These are phyloP conservation scores for Amoebophrya sp. DNA, from an alignment of 169 alveolate species.

Conservation along the genomic window DNA sequence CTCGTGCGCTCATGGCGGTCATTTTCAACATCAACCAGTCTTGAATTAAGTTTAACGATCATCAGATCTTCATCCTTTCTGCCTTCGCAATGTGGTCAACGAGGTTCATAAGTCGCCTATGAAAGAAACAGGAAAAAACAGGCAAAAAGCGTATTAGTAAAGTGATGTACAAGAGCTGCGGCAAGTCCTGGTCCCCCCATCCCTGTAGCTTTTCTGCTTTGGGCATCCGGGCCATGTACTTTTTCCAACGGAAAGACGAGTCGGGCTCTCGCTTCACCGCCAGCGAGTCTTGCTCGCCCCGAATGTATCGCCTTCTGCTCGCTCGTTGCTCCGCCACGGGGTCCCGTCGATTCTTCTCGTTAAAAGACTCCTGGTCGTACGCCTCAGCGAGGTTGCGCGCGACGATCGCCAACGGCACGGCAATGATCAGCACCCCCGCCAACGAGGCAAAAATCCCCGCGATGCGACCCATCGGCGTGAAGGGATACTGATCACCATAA, in stretches of 20 bases:
- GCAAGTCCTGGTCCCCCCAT: background rate
- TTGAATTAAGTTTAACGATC: too few relatives aligned
- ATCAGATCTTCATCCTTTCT: too few relatives aligned
- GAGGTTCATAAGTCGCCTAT: too few relatives aligned
- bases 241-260: background rate
- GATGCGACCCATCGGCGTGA: background rate
- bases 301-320: background rate
- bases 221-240: background rate
- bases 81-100: too few relatives aligned
- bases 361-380: background rate
- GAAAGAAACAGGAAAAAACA: too few relatives aligned
- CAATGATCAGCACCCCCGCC: background rate
- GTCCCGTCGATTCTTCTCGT: background rate
- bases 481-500: background rate
- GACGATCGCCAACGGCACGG: background rate
- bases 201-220: background rate
- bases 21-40: too few relatives aligned
- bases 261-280: too few relatives aligned
- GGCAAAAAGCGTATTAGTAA: too few relatives aligned
- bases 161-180: background rate
- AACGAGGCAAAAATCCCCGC: background rate
- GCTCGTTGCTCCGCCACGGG: background rate
- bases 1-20: too few relatives aligned
- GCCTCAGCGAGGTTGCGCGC: slow-evolving; percentile 24
- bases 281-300: too few relatives aligned